Conservation (phyloP, 1,284 basidiomycete species). For the Microbotryum saponariae region DNA sequence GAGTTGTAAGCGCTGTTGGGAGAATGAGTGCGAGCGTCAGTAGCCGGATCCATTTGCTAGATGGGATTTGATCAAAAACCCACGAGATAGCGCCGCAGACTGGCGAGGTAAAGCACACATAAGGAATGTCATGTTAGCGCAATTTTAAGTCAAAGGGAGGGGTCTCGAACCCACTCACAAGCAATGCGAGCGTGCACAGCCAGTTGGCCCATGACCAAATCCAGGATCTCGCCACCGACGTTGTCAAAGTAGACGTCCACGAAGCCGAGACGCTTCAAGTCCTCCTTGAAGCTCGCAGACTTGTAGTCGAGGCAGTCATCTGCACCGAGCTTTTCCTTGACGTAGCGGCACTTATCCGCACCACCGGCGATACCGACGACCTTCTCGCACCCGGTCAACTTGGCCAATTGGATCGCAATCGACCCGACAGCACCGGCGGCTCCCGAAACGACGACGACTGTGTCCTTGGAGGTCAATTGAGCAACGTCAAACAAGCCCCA, state of each 20-base stretch:
- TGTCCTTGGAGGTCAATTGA: constrained; percentile 37
- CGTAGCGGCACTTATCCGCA: constrained; percentile 4
- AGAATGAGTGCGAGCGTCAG: too few species aligned
- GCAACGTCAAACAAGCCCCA: constrained; percentile 10
- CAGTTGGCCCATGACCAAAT: constrained; percentile 62
- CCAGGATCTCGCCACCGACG: constrained; percentile 58
- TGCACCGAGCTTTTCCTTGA: constrained; percentile 43
- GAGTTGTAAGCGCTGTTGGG: constrained; percentile 32
- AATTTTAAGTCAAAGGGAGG: too few species aligned
- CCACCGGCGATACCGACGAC: constrained; percentile 25
- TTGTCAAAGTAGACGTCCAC: constrained; percentile 16
- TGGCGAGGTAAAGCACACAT: too few species aligned
- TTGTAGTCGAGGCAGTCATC: constrained; percentile 57
- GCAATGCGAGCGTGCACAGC: constrained; percentile 68
- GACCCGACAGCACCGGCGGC: constrained; percentile 18
- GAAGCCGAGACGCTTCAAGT: constrained; percentile 46
- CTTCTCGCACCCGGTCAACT: constrained; percentile 11
- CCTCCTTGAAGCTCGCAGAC: constrained; percentile 34
- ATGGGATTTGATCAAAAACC: too few species aligned
- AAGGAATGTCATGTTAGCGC: too few species aligned
- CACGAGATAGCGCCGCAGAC: constrained; percentile 57
- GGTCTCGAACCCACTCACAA: constrained; percentile 5
- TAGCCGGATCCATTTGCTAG: too few species aligned
- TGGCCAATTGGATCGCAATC: constrained; percentile 21
- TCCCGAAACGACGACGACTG: constrained; percentile 16